phyloP scores from a whole-genome alignment of 2,329 filamentous ascomycete species.

The Exophiala mesophila region DNA sequence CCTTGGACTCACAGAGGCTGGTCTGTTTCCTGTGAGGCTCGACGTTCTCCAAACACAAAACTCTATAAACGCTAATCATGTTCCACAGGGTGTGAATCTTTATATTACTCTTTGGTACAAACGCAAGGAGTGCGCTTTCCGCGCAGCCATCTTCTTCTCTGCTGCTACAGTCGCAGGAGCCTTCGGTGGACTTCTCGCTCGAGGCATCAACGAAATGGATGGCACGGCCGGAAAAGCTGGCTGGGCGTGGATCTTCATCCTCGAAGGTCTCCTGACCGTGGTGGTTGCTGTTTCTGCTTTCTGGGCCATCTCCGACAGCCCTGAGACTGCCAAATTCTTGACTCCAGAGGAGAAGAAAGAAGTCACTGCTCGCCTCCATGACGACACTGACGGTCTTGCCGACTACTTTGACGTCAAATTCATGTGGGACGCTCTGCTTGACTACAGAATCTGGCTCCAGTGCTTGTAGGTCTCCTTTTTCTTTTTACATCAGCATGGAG shows the following conservation, averaged over 20 bases:
- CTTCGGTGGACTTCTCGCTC: slow-evolving; percentile 32
- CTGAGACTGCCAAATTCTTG: slow-evolving; percentile 45
- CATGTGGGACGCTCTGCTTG: slow-evolving; percentile 45
- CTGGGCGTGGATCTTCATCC: slow-evolving; percentile 40
- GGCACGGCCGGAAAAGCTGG: slow-evolving; percentile 38
- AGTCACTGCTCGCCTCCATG: slow-evolving; percentile 33
- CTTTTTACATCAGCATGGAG: no score
- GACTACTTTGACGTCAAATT: slow-evolving; percentile 44
- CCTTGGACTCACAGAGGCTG: slow-evolving; percentile 37
- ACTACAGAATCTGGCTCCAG: slow-evolving; percentile 47
- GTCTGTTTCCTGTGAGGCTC: slow-evolving; percentile 37
- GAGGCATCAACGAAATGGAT: slow-evolving; percentile 40
- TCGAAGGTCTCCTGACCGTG: slow-evolving; percentile 43
- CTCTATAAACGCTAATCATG: not conserved
- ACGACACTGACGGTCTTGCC: slow-evolving; percentile 42
- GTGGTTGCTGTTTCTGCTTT: slow-evolving; percentile 41
- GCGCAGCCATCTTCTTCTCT: slow-evolving; percentile 21
- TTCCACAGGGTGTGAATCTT: slow-evolving; percentile 9
- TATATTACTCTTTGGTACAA: slow-evolving; percentile 21
- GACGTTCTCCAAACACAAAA: not conserved
- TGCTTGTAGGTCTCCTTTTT: slow-evolving; percentile 1
- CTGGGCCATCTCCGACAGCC: slow-evolving; percentile 47
- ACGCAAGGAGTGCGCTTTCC: slow-evolving; percentile 16
- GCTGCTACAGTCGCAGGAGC: slow-evolving; percentile 19
- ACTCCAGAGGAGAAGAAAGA: slow-evolving; percentile 38